Percentiles rank a stretch among this genome's conserved stretches.
Evolutionary conservation across 1,139 yeast species (phyloP).

Genomic region (Candida tropicalis): DNA sequence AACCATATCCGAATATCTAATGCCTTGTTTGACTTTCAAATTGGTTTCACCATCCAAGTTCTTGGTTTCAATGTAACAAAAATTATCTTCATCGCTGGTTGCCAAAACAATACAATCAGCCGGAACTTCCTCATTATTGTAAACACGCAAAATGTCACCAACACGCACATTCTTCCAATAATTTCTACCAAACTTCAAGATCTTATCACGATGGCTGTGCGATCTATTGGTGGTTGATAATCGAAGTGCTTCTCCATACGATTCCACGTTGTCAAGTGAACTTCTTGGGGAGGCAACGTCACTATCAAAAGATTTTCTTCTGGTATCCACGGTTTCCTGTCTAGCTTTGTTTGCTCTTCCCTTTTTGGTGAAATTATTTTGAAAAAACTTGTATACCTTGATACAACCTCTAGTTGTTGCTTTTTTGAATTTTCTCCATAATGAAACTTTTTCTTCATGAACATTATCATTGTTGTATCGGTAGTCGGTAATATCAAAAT

Average conservation of each 20-base stretch:
- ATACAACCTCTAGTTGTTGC: constrained; percentile 30
- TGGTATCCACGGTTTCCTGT: constrained; percentile 21
- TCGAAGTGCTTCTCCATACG: constrained; percentile 25
- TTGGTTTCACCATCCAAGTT: constrained; percentile 97
- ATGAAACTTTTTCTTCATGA: constrained; percentile 61
- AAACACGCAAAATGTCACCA: constrained; percentile 84
- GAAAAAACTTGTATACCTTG: constrained; percentile 23
- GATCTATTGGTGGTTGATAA: constrained; percentile 25
- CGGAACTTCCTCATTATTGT: constrained; percentile 90
- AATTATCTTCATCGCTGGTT: constrained; percentile 86
- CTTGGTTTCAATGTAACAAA: constrained; percentile 91
- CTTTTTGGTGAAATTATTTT: constrained; percentile 24
- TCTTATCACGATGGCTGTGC: constrained; percentile 26
- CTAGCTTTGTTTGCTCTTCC: constrained; percentile 35
- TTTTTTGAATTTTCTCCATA: constrained; percentile 70
- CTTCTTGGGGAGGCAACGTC: constrained; percentile 22
- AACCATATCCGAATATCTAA: constrained; percentile 63
- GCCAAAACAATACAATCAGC: constrained; percentile 84
- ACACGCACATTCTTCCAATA: constrained; percentile 89
- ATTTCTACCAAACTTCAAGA: constrained; percentile 25
- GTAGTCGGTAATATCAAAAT: not conserved
- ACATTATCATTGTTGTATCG: constrained; percentile 69
- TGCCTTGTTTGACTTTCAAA: constrained; percentile 75
- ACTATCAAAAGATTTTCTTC: constrained; percentile 41
- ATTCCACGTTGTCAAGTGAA: constrained; percentile 22